Conservation (phyloP, 1,139 yeast species). For the Saccharomyces hybrid region DNA sequence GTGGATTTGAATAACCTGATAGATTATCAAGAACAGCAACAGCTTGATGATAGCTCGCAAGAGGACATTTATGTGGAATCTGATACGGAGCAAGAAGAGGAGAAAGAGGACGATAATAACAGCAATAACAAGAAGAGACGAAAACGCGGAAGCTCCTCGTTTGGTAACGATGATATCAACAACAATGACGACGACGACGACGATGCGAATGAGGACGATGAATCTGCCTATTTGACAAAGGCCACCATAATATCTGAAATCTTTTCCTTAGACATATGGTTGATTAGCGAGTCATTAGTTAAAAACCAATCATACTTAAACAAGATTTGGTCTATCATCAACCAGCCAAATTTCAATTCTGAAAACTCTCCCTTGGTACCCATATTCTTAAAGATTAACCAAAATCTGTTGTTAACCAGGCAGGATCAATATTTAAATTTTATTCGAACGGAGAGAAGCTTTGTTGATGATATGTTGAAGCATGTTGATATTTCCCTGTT, state of each 20-base stretch:
- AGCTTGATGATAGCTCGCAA: not conserved
- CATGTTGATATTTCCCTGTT: slow-evolving; percentile 54
- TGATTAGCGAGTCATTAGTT: slow-evolving; percentile 83
- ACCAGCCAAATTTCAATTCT: slow-evolving; percentile 50
- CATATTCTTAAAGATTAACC: slow-evolving; percentile 85
- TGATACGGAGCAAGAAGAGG: slow-evolving; percentile 7
- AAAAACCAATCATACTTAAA: slow-evolving; percentile 58
- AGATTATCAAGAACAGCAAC: not conserved
- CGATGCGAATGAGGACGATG: slow-evolving; percentile 6
- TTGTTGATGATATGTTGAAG: slow-evolving; percentile 46
- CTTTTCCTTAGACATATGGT: slow-evolving; percentile 90
- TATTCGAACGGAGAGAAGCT: slow-evolving; percentile 39
- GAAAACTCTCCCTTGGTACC: slow-evolving; percentile 43
- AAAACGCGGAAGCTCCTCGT: not conserved
- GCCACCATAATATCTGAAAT: slow-evolving; percentile 55
- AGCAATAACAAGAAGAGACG: slow-evolving; percentile 6
- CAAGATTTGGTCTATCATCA: slow-evolving; percentile 76
- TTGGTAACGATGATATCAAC: slow-evolving; percentile 13
- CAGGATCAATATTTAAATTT: slow-evolving; percentile 46
- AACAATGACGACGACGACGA: slow-evolving; percentile 10
- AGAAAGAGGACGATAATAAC: slow-evolving; percentile 13
- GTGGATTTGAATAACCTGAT: slow-evolving; percentile 4
- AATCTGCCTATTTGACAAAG: slow-evolving; percentile 13
- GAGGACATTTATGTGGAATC: not conserved
- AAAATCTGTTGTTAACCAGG: slow-evolving; percentile 82